Evolutionary conservation across 495 filamentous ascomycete genomes (phyloP), one percentile per base, ranked within the genome.

Genomic region (Aspergillus baeticus): DNA sequence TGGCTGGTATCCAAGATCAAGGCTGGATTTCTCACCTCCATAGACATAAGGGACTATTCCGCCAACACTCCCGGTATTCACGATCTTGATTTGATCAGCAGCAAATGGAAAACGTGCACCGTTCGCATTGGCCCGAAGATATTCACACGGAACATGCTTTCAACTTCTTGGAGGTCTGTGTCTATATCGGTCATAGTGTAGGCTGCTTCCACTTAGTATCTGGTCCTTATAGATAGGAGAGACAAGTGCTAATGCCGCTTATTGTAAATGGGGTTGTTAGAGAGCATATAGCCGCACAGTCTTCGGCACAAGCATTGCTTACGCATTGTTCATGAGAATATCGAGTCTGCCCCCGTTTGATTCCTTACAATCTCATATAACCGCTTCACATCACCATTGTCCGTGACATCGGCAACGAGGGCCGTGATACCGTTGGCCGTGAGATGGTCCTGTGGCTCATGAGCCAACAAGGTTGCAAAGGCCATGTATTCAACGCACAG

Each of bases 91-190:
- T 20, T 55, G 22, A 72, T 59, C 6, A 72, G 14, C 53, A 69
- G 46, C 1, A 39, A 22, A 42, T 72, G 67, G 23, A 72, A 72
- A 11, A 57, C 26, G n/a, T 61, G 63, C 0, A 72, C 61, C 69
- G 69, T 69, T 13, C 65, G 48, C 69, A 72, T 72, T 0, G 69
- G 67, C 0, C 69, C 69, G 47, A 72, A 68, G 10, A 72, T 55
- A 31, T 72, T 72, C n/a, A 72, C 67, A 2, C 31, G 59, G 34
- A 67, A 72, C 69, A 72, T 72, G 10, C 54, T 51, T 36, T 69
- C 36, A 0, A 67, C 63, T 0, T 29, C 29, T 2, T 1, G 6
- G 6, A 69, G 54, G 14, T 72, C 65, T 0, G 67, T 68, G 46
- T 72, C 69, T 2, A 59, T 60, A 0, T 63, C 65, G 2, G 69